These are phyloP conservation scores for Cadophora sp. DNA, from an alignment of 2,329 filamentous ascomycete species.

Conservation along the genomic window DNA sequence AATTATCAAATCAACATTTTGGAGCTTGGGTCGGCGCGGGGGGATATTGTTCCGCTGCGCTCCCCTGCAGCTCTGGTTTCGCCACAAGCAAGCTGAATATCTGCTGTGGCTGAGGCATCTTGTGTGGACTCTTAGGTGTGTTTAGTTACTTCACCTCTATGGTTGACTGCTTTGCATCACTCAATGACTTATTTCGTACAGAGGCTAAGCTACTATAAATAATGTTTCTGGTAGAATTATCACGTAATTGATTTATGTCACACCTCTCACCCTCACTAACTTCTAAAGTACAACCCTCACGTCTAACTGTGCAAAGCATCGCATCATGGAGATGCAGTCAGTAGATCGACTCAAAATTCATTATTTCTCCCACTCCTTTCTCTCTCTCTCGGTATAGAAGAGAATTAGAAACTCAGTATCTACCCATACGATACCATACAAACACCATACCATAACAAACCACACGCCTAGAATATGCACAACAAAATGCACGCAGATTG, in stretches of 20 bases:
- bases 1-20: constrained; percentile 12
- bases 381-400: background rate
- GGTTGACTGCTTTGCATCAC: too few relatives aligned
- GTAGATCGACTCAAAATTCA: background rate
- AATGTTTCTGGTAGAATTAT: too few relatives aligned
- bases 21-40: constrained; percentile 6
- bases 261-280: too few relatives aligned
- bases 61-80: background rate
- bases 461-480: constrained; percentile 9
- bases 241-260: too few relatives aligned
- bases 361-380: background rate
- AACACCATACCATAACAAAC: background rate
- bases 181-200: too few relatives aligned
- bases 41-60: background rate
- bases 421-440: background rate
- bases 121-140: too few relatives aligned
- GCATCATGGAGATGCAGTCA: background rate
- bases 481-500: constrained; percentile 7
- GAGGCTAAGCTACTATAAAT: too few relatives aligned
- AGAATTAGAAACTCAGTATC: background rate
- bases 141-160: too few relatives aligned
- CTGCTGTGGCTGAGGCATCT: background rate
- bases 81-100: too few relatives aligned
- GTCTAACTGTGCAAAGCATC: too few relatives aligned
- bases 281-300: too few relatives aligned